A percentile compares a stretch with the other conserved stretches of the same genome.
Evolutionary conservation across 1,139 yeast genomes (phyloP).

Genomic region (Geotrichum cucujoidarum): DNA sequence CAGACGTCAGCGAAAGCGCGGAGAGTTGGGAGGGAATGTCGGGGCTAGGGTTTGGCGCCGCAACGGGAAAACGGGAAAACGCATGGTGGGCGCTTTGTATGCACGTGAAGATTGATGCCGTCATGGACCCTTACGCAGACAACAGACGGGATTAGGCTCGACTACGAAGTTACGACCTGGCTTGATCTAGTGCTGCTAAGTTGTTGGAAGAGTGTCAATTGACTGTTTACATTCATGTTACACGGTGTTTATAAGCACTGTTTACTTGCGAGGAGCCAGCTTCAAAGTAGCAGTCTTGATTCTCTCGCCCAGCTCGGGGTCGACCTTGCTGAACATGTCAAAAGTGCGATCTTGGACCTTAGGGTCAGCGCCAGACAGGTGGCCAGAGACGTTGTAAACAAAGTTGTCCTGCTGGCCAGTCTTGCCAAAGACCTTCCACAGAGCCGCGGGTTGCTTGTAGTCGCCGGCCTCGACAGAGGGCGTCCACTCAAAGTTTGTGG

Average conservation of each 20-base stretch:
- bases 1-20: no score
- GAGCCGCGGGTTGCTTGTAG: slow-evolving; percentile 59
- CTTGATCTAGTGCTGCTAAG: no score
- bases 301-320: slow-evolving; percentile 55
- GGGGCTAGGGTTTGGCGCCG: no score
- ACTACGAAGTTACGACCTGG: no score
- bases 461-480: slow-evolving; percentile 58
- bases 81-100: no score
- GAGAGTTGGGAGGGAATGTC: no score
- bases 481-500: slow-evolving; percentile 79
- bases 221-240: no score
- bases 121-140: no score
- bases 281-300: slow-evolving; percentile 61
- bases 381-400: slow-evolving; percentile 79
- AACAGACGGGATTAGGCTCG: no score
- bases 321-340: slow-evolving; percentile 70
- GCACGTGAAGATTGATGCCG: no score
- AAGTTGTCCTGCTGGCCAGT: slow-evolving; percentile 66
- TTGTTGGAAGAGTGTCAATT: no score
- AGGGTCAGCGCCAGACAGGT: slow-evolving; percentile 64
- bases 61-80: no score
- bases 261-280: slow-evolving; percentile 45
- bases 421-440: slow-evolving; percentile 70
- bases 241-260: neutral
- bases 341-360: slow-evolving; percentile 75